Conservation (phyloP, 345 rosid species). For the Ricinus communis region DNA sequence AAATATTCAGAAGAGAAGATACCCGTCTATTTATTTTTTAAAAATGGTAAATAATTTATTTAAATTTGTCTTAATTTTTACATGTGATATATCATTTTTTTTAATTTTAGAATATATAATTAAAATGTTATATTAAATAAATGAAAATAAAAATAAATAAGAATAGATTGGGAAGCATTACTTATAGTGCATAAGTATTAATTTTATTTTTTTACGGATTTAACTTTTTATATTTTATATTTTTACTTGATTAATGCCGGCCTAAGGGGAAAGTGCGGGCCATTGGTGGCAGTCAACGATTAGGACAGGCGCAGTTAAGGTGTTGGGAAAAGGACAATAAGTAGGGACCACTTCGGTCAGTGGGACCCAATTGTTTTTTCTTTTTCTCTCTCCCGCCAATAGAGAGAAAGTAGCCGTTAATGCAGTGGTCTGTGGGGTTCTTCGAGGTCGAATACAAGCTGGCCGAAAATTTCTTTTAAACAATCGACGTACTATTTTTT, state of each 20-base stretch:
- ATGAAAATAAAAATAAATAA: too few relatives aligned
- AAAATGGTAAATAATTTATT: too few relatives aligned
- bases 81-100: too few relatives aligned
- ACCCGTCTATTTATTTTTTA: too few relatives aligned
- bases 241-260: constrained; percentile 18
- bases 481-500: too few relatives aligned
- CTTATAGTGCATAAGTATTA: too few relatives aligned
- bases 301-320: constrained; percentile 20
- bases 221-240: background rate
- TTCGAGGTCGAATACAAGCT: constrained; percentile 26
- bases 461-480: too few relatives aligned
- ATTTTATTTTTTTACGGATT: background rate
- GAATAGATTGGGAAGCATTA: too few relatives aligned
- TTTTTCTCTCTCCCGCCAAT: constrained; percentile 44
- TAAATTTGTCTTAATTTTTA: too few relatives aligned
- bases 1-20: too few relatives aligned
- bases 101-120: too few relatives aligned
- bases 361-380: background rate
- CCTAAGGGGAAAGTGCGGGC: constrained; percentile 12
- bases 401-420: constrained; percentile 42
- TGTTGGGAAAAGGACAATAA: constrained; percentile 2
- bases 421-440: constrained; percentile 34
- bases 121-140: too few relatives aligned
- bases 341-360: constrained; percentile 27
- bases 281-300: constrained; percentile 31